phyloP scores from a whole-genome alignment of 768 basidiomycete genomes.

The Macrolepiota dolichaula region DNA sequence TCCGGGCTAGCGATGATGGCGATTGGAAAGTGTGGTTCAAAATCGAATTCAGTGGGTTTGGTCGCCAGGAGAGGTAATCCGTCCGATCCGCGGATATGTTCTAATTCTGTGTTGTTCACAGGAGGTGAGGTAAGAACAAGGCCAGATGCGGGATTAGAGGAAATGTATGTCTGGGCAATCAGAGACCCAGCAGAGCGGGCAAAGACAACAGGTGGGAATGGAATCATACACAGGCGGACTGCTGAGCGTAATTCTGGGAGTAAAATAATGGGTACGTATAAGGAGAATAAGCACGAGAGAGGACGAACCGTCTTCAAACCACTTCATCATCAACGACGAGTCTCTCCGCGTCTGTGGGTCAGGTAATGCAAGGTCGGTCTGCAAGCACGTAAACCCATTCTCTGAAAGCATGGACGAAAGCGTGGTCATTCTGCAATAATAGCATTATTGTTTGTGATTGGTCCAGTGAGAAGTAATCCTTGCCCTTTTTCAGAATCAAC shows the following conservation, averaged over 20 bases:
- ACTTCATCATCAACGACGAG: slow-evolving; percentile 7
- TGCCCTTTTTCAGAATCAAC: slow-evolving; percentile 35
- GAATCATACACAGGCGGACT: slow-evolving; percentile 38
- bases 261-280: too few relatives aligned
- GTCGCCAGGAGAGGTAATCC: slow-evolving; percentile 26
- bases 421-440: slow-evolving; percentile 26
- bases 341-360: slow-evolving; percentile 16
- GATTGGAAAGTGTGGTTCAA: slow-evolving; percentile 61
- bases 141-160: slow-evolving; percentile 60
- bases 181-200: slow-evolving; percentile 46
- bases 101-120: slow-evolving; percentile 32
- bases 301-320: slow-evolving; percentile 19
- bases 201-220: slow-evolving; percentile 59
- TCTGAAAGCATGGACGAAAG: slow-evolving; percentile 39
- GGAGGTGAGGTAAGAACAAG: slow-evolving; percentile 63
- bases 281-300: background rate
- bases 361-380: slow-evolving; percentile 31
- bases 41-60: slow-evolving; percentile 49
- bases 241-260: slow-evolving; percentile 37
- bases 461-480: background rate
- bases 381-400: slow-evolving; percentile 47
- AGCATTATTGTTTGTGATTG: background rate
- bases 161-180: slow-evolving; percentile 66
- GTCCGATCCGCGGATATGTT: slow-evolving; percentile 10
- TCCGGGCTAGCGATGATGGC: slow-evolving; percentile 40